Conservation (phyloP, 495 filamentous ascomycete genomes). For the Daldinia concentrica region DNA sequence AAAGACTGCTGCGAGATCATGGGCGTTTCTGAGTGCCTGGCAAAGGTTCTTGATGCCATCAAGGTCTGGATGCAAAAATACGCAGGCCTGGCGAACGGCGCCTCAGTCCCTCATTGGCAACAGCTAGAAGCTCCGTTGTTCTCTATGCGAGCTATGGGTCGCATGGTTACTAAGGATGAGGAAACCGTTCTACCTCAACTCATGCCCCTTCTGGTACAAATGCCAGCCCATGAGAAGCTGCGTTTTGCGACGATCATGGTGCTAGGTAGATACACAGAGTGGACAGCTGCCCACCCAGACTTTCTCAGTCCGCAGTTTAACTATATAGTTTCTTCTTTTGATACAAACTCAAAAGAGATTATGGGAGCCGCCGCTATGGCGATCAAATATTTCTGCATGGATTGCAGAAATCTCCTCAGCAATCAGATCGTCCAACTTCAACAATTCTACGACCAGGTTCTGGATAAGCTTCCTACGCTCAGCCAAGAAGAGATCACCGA, state of each 20-base stretch:
- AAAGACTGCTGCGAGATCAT: conserved; percentile 98
- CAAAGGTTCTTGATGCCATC: conserved; percentile 84
- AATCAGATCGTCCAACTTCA: conserved; percentile 85
- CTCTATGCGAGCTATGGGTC: conserved; percentile 93
- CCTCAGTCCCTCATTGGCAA: conserved; percentile 96
- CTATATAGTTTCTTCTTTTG: conserved; percentile 92
- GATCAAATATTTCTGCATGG: conserved; percentile 95
- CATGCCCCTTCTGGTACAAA: conserved; percentile 90
- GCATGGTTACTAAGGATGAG: conserved; percentile 93
- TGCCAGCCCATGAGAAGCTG: conserved; percentile 94
- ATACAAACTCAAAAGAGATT: conserved; percentile 84
- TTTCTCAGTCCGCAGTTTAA: conserved; percentile 90
- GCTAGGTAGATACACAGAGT: conserved; percentile 94
- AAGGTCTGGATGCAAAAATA: conserved; percentile 87
- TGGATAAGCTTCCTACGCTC: conserved; percentile 80
- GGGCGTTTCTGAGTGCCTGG: conserved; percentile 86
- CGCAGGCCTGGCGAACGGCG: conserved; percentile 72
- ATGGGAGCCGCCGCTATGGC: conserved; percentile 90
- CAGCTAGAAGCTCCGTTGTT: conserved; percentile 95
- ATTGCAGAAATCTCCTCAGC: conserved; percentile 86
- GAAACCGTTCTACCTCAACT: conserved; percentile 84
- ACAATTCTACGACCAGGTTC: conserved; percentile 85
- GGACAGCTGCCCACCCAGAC: conserved; percentile 93
- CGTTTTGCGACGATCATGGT: conserved; percentile 98
- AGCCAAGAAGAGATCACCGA: conserved; percentile 97